Base-by-base conservation (phyloP, 345 rosid species). In the Brassica carinata region DNA sequence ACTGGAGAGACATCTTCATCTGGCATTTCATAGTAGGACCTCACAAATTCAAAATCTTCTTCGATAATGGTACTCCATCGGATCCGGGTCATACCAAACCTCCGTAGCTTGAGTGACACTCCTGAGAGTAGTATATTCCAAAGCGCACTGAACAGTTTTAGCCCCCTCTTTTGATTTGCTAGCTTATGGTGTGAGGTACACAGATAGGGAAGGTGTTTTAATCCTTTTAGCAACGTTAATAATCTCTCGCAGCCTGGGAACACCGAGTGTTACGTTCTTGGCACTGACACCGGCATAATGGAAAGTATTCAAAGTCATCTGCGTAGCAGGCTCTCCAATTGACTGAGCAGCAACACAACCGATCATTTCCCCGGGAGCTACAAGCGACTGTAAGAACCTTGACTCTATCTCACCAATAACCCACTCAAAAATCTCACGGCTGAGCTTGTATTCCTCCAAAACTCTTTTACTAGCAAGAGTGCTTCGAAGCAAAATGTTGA, bases 221-320 rank as follows among this genome's bases (percentile, higher is more conserved):
- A 95, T 95, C 70, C 93, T 93, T 85, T 95, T 95, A 51, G 99
- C 98, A 3, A 95, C 98, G 31, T 95, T 95, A 62, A 95, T 95
- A 77, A 95, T 95, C 76, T 95, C 98, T 76, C 98, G 90, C 88
- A 95, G 81, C 90, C 98, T 82, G 38, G 99, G 98, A 72, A 95
- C 99, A 81, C 99, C 99, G 8, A 95, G 96, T 70, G 99, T 95
- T 30, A 95, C 99, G 75, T 95, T 95, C 89, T 95, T 95, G 14
- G 99, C 99, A 88, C 99, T 95, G 31, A 95, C 99, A 90, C 99
- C 99, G 86, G 99, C 99, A 79, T 91, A 95, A 76, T 95, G 99
- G 83, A 93, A 95, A 4, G 99, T 95, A 77, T 95, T 95, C 18
- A 95, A 90, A 69, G 99, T 95, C 99, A 95, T 95, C 85, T 95